Percentiles rank a stretch among this genome's conserved stretches.
phyloP scores from a whole-genome alignment of 75 land plant genomes.

The Larix kaempferi region DNA sequence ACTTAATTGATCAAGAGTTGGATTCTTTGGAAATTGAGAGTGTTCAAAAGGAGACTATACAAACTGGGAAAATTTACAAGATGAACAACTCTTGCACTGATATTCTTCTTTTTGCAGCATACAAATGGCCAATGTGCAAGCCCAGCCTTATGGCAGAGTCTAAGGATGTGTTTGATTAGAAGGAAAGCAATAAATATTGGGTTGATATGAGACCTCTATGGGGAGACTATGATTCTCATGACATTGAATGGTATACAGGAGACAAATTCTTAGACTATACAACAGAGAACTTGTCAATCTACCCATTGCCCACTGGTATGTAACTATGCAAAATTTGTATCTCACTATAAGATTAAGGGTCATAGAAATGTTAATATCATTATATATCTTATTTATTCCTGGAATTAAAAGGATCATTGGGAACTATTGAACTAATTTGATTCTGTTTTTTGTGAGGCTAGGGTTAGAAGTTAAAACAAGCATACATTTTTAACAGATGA shows the following conservation, averaged over 20 bases:
- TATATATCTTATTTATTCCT: no score
- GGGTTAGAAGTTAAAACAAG: no score
- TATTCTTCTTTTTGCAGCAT: slow-evolving; percentile 95
- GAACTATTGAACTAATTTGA: no score
- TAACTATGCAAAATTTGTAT: no score
- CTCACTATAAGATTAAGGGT: no score
- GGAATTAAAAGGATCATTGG: no score
- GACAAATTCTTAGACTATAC: slow-evolving; percentile 98
- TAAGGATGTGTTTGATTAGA: slow-evolving; percentile 97
- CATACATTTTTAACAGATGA: no score
- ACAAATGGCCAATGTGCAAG: slow-evolving; percentile 99
- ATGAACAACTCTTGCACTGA: slow-evolving; percentile 99
- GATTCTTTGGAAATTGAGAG: slow-evolving; percentile 99
- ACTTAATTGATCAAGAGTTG: slow-evolving; percentile 93
- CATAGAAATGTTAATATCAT: no score
- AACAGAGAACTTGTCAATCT: no score
- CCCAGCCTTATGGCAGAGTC: slow-evolving; percentile 97
- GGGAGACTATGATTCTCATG: slow-evolving; percentile 99
- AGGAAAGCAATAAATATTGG: slow-evolving; percentile 97
- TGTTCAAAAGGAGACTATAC: no score
- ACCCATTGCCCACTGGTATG: slow-evolving; percentile 97
- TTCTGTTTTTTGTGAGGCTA: no score
- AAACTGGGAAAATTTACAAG: slow-evolving; percentile 99
- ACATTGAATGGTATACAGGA: slow-evolving; percentile 92
- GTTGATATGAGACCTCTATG: slow-evolving; percentile 95